These are phyloP conservation scores for Plasmodium cynomolgi DNA, from an alignment of 169 alveolate species.

Conservation along the genomic window DNA sequence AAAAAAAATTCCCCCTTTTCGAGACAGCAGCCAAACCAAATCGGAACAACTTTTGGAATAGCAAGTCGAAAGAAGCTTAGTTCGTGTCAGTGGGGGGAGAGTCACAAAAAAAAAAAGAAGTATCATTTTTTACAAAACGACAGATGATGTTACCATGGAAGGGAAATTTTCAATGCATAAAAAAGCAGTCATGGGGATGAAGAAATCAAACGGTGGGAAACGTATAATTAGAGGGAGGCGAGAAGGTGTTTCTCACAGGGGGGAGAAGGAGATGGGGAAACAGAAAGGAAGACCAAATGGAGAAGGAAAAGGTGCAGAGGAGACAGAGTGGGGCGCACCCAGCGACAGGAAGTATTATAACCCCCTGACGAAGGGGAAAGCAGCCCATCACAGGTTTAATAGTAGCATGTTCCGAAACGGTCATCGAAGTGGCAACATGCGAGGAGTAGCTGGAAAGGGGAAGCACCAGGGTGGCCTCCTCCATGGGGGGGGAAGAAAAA, in stretches of 20 bases:
- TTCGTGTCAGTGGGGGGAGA: not conserved
- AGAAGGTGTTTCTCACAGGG: not conserved
- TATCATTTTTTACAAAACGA: not conserved
- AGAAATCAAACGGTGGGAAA: not conserved
- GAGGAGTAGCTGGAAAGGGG: not conserved
- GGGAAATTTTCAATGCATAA: not conserved
- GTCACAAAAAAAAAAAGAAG: not conserved
- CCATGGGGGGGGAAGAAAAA: not conserved
- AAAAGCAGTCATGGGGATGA: not conserved
- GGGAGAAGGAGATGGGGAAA: not conserved
- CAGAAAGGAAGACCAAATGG: not conserved
- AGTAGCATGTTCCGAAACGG: not conserved
- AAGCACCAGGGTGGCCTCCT: not conserved
- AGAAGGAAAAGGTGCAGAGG: not conserved
- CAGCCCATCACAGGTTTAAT: not conserved
- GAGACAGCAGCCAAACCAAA: not conserved
- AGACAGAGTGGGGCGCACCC: not conserved
- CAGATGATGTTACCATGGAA: not conserved
- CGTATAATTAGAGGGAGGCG: not conserved
- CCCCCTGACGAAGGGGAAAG: not conserved
- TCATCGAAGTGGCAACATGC: not conserved
- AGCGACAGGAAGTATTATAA: not conserved
- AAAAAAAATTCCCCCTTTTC: not conserved
- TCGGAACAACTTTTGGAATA: too few species aligned
- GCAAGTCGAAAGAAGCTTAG: too few species aligned